Evolutionary conservation across 2,329 filamentous ascomycete genomes (phyloP), one percentile per base, ranked within the genome.

Genomic region (Colletotrichum orbiculare): DNA sequence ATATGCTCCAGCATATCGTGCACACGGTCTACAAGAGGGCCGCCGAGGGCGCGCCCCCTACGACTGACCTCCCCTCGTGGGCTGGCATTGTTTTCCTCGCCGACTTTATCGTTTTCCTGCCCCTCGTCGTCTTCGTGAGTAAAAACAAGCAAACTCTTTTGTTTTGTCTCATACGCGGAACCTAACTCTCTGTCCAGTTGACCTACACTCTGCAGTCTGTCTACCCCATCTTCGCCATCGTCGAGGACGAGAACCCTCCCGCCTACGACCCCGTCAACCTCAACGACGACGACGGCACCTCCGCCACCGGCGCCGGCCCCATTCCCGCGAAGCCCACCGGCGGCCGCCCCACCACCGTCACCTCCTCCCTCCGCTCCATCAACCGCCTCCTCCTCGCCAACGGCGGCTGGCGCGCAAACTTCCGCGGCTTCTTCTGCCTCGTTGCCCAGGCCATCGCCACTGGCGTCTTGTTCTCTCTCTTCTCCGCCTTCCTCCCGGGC

Each of bases 391-490:
- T 97, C 48, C 82, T 82, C 68, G 79, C 85, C 50, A 79, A 87
- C 69, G 89, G 84, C 66, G 92, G 93, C 67, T 85, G 85, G 77
- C 80, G 80, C 64, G 85, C 90, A 63, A 83, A 86, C 72, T 91
- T 93, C 84, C 90, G 92, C 67, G 93, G 93, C 60, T 73, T 93
- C 42, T 74, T 79, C 62, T 86, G 83, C 73, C 76, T 75, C 56
- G 9, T 87, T 6, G 76, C 80, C 60, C 74, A 84, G 56, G 59
- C 38, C 54, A 0, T 81, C 43, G 64, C 76, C 41, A 76, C 73
- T 9, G 60, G 69, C 33, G 39, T 81, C 47, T 66, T 87, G 42
- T 73, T 80, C 57, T 76, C 75, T 59, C 72, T 87, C 68, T 72
- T 91, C 71, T 68, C 77, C 15, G 71, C 73, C 39, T 69, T 80